These are phyloP conservation scores for Chrysoporthe deuterocubensis DNA, from an alignment of 2,329 filamentous ascomycete species.

Conservation along the genomic window DNA sequence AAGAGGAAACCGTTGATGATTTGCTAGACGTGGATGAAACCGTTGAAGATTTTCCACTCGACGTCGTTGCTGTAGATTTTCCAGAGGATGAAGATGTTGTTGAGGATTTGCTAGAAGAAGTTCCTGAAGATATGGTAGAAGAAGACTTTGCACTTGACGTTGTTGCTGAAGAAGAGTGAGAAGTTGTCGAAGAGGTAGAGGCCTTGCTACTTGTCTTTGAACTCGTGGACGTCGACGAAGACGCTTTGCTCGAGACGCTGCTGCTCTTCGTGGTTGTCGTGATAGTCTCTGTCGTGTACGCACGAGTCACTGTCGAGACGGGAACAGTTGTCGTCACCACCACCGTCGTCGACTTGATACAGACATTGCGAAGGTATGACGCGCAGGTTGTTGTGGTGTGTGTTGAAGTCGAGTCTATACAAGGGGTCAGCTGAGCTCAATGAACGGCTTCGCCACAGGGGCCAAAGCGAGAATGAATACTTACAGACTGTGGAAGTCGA, in stretches of 20 bases:
- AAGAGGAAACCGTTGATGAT: neutral
- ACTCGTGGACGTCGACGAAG: slow-evolving; percentile 1
- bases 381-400: neutral
- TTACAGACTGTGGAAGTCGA: slow-evolving; percentile 5
- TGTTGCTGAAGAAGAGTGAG: neutral
- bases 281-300: neutral
- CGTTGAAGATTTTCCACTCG: neutral
- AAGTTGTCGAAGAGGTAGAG: neutral
- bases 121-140: neutral
- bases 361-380: neutral
- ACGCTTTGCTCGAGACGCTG: neutral
- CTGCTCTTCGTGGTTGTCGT: neutral
- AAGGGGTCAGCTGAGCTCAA: neutral
- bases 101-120: neutral
- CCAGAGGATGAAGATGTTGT: too few species aligned
- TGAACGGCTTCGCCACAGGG: neutral
- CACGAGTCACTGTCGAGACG: slow-evolving; percentile 4
- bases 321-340: neutral
- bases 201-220: neutral
- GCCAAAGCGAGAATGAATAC: neutral
- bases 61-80: too few species aligned
- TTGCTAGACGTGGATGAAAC: neutral
- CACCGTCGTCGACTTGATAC: neutral
- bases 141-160: neutral
- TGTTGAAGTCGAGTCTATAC: neutral